Conservation (phyloP, 2,329 filamentous ascomycete species). For the Sclerotinia borealis region DNA sequence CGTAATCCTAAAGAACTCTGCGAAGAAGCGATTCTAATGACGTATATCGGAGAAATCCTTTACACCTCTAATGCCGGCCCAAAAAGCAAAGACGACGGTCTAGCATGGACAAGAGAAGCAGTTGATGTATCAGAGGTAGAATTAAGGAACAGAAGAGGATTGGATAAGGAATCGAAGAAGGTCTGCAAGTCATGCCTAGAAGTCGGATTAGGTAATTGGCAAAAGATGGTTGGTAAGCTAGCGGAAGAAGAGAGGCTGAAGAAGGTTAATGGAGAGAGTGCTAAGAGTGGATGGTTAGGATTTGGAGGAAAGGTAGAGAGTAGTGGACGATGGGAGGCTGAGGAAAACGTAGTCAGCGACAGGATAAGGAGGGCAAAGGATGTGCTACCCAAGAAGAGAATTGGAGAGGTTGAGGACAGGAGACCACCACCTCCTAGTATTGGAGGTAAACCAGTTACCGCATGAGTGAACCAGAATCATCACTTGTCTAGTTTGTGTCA, state of each 20-base stretch:
- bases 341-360: slow-evolving; percentile 31
- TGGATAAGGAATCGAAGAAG: slow-evolving; percentile 39
- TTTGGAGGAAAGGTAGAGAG: slow-evolving; percentile 23
- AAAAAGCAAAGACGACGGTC: slow-evolving; percentile 56
- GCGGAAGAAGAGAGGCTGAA: slow-evolving; percentile 33
- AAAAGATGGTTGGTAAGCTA: slow-evolving; percentile 66
- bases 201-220: slow-evolving; percentile 76
- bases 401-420: not conserved
- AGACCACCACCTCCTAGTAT: slow-evolving; percentile 3
- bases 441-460: not conserved
- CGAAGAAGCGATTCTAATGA: slow-evolving; percentile 78
- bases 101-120: slow-evolving; percentile 85
- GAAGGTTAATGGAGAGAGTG: slow-evolving; percentile 15
- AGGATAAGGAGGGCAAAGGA: slow-evolving; percentile 26
- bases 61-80: slow-evolving; percentile 52
- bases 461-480: not conserved
- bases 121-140: slow-evolving; percentile 73
- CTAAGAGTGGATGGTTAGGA: slow-evolving; percentile 26
- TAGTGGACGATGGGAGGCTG: slow-evolving; percentile 33
- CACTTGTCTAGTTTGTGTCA: not conserved
- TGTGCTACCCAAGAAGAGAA: slow-evolving; percentile 6
- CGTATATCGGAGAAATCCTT: slow-evolving; percentile 91
- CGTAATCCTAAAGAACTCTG: slow-evolving; percentile 63
- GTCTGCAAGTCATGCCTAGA: slow-evolving; percentile 73
- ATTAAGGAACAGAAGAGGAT: slow-evolving; percentile 38